These are phyloP conservation scores for Boletus sensibilis DNA, from an alignment of 768 basidiomycete species.

Conservation along the genomic window DNA sequence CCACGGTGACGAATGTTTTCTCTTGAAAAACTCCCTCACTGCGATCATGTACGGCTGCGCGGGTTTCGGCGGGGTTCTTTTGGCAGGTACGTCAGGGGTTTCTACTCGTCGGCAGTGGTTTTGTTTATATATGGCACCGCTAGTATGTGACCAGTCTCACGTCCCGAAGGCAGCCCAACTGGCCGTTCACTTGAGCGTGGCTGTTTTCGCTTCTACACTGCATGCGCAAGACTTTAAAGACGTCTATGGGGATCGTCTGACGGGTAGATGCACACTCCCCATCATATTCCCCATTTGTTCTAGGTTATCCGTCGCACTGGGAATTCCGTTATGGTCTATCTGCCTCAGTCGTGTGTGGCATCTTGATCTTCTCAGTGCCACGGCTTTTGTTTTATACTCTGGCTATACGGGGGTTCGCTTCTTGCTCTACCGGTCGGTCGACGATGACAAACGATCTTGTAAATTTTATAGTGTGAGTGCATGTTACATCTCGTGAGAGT, in stretches of 20 bases:
- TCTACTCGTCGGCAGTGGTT: not conserved
- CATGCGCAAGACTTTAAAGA: slow-evolving; percentile 37
- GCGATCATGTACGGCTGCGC: slow-evolving; percentile 34
- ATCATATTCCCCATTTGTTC: slow-evolving; percentile 35
- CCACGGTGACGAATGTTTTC: slow-evolving; percentile 27
- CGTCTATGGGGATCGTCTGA: slow-evolving; percentile 36
- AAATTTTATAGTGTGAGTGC: slow-evolving; percentile 23
- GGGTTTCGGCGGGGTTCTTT: slow-evolving; percentile 34
- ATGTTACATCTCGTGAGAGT: not conserved
- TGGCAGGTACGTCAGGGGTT: slow-evolving; percentile 27
- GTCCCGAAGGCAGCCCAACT: slow-evolving; percentile 8
- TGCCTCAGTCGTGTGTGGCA: slow-evolving; percentile 21
- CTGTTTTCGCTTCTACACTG: slow-evolving; percentile 33
- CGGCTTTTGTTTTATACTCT: slow-evolving; percentile 19
- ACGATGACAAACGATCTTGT: slow-evolving; percentile 24
- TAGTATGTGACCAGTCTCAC: slow-evolving; percentile 18
- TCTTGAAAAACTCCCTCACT: slow-evolving; percentile 31
- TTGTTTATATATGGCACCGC: not conserved
- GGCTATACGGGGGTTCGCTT: slow-evolving; percentile 20
- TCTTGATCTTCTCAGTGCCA: slow-evolving; percentile 11
- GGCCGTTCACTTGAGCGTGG: slow-evolving; percentile 29
- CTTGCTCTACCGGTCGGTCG: slow-evolving; percentile 14
- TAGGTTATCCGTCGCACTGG: slow-evolving; percentile 17
- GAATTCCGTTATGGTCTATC: slow-evolving; percentile 28
- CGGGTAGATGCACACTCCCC: slow-evolving; percentile 40